These are phyloP conservation scores for Amanita muscaria DNA, from an alignment of 768 basidiomycete species.

Conservation along the genomic window DNA sequence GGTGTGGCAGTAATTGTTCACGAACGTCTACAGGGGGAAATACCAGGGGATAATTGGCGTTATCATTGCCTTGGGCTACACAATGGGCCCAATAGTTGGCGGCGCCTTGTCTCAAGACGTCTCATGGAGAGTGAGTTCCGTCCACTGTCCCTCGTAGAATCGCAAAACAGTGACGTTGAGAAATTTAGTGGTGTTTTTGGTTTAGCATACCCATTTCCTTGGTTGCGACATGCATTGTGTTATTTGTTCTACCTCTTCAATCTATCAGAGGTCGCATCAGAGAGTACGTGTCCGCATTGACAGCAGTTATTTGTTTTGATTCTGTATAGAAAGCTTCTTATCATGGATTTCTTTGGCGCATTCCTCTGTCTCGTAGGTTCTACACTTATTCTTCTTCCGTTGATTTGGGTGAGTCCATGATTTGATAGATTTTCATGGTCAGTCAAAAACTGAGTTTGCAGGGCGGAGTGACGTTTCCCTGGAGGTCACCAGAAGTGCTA, in stretches of 20 bases:
- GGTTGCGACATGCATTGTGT: conserved; percentile 43
- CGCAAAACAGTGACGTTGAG: not conserved
- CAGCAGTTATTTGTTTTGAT: not conserved
- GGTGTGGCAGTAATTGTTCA: not conserved
- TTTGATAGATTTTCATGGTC: not conserved
- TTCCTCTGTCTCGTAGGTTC: conserved; percentile 51
- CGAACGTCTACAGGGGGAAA: conserved; percentile 44
- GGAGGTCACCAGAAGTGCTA: conserved; percentile 59
- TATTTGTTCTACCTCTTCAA: conserved; percentile 61
- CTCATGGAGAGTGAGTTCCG: conserved; percentile 47
- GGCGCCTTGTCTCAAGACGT: conserved; percentile 55
- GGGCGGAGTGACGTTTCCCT: conserved; percentile 69
- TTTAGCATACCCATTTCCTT: conserved; percentile 55
- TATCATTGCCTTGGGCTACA: conserved; percentile 48
- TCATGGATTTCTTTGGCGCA: conserved; percentile 57
- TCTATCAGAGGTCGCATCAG: conserved; percentile 53
- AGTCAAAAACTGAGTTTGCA: conserved; percentile 14
- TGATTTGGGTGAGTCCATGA: conserved; percentile 51
- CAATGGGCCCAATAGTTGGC: conserved; percentile 60
- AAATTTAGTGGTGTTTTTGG: conserved; percentile 64
- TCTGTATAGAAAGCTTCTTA: conserved; percentile 45
- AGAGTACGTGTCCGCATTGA: conserved; percentile 21
- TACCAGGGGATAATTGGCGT: conserved; percentile 69
- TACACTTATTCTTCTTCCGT: conserved; percentile 54
- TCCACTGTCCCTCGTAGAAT: not conserved